Evolutionary conservation across 495 filamentous ascomycete species (phyloP).

Genomic region (Aspergillus asperescens): DNA sequence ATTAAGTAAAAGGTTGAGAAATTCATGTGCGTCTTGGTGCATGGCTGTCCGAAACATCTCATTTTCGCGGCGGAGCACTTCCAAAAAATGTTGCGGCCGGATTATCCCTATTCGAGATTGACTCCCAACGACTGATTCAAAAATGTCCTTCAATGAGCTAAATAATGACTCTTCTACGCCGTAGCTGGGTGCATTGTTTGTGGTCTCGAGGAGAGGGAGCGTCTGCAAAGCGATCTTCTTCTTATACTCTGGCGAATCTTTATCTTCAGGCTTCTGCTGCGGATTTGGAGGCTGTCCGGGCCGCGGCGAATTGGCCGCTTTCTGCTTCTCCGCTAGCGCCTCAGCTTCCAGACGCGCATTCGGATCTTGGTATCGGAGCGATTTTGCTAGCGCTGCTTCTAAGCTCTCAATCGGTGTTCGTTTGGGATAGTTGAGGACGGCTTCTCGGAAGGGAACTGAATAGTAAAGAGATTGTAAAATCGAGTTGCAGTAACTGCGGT

Average conservation of each 20-base stretch:
- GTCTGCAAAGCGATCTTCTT: conserved; percentile 89
- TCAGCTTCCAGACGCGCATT: conserved; percentile 40
- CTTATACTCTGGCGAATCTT: conserved; percentile 87
- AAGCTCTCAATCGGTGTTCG: conserved; percentile 53
- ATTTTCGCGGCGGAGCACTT: conserved; percentile 87
- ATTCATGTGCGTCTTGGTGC: conserved; percentile 98
- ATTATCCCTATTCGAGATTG: conserved; percentile 79
- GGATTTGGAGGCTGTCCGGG: conserved; percentile 48
- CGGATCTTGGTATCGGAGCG: conserved; percentile 44
- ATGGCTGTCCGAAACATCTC: conserved; percentile 96
- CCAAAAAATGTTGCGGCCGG: conserved; percentile 89
- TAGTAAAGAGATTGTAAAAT: conserved; percentile 96
- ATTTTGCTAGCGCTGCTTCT: conserved; percentile 42
- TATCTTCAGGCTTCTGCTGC: conserved; percentile 69
- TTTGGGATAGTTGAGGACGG: conserved; percentile 85
- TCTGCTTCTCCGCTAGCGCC: conserved; percentile 42
- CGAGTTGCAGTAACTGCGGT: conserved; percentile 88
- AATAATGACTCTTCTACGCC: conserved; percentile 95
- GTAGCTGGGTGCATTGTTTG: conserved; percentile 72
- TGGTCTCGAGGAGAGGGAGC: conserved; percentile 76
- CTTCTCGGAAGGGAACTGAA: conserved; percentile 89
- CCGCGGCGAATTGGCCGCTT: conserved; percentile 29
- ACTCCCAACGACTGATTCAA: conserved; percentile 82
- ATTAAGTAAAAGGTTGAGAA: conserved; percentile 91
- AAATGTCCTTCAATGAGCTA: conserved; percentile 91